Conservation (phyloP, 2,329 filamentous ascomycete species). For the Epichloe hybrida region DNA sequence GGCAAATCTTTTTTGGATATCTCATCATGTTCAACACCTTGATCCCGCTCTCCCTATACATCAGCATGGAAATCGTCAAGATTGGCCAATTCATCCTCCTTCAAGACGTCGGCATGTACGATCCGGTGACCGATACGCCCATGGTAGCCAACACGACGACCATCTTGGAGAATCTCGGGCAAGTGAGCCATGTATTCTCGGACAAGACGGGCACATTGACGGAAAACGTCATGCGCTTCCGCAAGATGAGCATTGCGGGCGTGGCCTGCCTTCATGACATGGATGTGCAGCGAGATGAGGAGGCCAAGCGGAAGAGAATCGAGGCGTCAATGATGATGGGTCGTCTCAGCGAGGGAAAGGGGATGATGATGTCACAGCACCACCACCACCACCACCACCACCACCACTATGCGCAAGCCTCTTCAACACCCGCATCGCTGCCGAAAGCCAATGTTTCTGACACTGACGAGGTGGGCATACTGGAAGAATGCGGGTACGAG, state of each 20-base stretch:
- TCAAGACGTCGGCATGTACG: conserved; percentile 78
- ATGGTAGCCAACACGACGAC: conserved; percentile 79
- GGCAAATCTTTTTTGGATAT: conserved; percentile 70
- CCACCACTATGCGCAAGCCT: no score
- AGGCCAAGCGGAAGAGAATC: conserved; percentile 23
- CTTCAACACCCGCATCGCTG: no score
- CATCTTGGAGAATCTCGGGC: conserved; percentile 78
- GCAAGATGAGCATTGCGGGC: conserved; percentile 73
- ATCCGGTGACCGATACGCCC: conserved; percentile 63
- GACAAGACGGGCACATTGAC: conserved; percentile 87
- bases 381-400: neutral
- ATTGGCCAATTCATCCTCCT: conserved; percentile 62
- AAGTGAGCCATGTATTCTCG: conserved; percentile 76
- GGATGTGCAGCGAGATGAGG: conserved; percentile 48
- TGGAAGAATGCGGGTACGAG: no score
- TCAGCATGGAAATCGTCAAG: conserved; percentile 90
- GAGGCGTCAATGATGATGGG: conserved; percentile 8
- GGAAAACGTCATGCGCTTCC: conserved; percentile 82
- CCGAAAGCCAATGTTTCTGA: no score
- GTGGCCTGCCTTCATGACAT: conserved; percentile 69
- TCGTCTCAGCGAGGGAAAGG: conserved; percentile 16
- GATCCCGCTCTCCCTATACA: conserved; percentile 82
- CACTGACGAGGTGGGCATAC: no score
- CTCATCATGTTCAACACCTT: conserved; percentile 94
- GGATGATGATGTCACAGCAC: neutral